A percentile compares a stretch with the other conserved stretches of the same genome.
Evolutionary conservation across 805 yeast genomes (phyloP).

Genomic region (Lipomyces spencermartinsiae): DNA sequence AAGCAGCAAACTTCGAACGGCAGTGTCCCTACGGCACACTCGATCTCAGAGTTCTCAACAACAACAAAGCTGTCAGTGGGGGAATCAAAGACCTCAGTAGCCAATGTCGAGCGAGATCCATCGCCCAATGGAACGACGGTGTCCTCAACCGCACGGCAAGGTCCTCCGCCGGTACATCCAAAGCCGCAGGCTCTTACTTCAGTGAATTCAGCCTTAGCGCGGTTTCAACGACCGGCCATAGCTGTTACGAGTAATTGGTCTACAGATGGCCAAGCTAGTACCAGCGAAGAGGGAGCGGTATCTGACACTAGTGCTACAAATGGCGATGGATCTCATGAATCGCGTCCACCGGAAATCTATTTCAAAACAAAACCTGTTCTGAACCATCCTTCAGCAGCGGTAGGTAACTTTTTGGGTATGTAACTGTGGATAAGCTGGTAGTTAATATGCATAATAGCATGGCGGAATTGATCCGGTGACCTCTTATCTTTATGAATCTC

Average conservation of each 20-base stretch:
- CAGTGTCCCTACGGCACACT: conserved; percentile 3
- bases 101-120: background rate
- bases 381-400: background rate
- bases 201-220: background rate
- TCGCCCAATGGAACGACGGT: background rate
- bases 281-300: background rate
- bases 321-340: background rate
- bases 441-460: background rate
- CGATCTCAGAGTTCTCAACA: conserved; percentile 8
- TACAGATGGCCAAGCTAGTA: background rate
- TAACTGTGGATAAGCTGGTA: background rate
- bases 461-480: background rate
- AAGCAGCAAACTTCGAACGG: background rate
- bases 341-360: background rate
- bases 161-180: conserved; percentile 4
- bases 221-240: background rate
- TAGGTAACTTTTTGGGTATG: background rate
- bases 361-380: background rate
- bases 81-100: background rate
- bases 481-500: background rate
- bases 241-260: background rate
- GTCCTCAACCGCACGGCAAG: background rate
- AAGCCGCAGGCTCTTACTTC: background rate
- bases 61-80: background rate
- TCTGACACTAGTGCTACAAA: background rate